A percentile compares a stretch with the other conserved stretches of the same genome.
Evolutionary conservation across 169 alveolate genomes (phyloP).

Genomic region (Theileria equi): DNA sequence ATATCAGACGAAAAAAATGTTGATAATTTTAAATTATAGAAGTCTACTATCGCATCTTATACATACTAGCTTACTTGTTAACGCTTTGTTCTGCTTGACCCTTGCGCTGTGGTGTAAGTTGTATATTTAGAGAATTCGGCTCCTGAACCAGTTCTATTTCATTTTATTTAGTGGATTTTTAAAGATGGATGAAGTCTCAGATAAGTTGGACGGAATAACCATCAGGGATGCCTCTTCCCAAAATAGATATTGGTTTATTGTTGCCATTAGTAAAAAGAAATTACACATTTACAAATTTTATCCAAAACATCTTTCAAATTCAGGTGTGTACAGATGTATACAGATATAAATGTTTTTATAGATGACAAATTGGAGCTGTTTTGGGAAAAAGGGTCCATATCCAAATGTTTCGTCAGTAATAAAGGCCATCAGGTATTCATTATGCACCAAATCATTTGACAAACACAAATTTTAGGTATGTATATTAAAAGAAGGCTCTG

Average conservation of each 20-base stretch:
- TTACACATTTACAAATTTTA: conserved; percentile 37
- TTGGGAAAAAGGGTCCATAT: conserved; percentile 37
- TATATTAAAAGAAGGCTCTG: conserved; percentile 25
- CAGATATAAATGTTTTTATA: not conserved
- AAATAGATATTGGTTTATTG: conserved; percentile 41
- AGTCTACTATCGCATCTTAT: not conserved
- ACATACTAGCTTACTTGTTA: no score
- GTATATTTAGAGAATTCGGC: no score
- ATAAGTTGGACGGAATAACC: conserved; percentile 16
- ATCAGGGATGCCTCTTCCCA: conserved; percentile 12
- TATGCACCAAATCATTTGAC: not conserved
- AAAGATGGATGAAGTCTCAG: conserved; percentile 43
- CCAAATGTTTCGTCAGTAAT: conserved; percentile 46
- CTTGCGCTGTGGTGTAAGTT: no score
- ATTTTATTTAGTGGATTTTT: no score
- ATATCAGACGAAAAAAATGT: conserved; percentile 5
- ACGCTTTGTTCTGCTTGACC: no score
- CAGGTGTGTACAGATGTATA: not conserved
- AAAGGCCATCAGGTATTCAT: conserved; percentile 40
- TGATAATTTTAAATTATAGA: not conserved
- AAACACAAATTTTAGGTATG: conserved; percentile 23
- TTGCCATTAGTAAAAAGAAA: conserved; percentile 52
- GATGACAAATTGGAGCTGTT: conserved; percentile 36
- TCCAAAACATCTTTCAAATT: conserved; percentile 21
- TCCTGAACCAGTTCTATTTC: no score